Percentiles rank a stretch among this genome's conserved stretches.
Evolutionary conservation across 208 protist genomes (phyloP).

Genomic region (Trypanosoma scelopori): DNA sequence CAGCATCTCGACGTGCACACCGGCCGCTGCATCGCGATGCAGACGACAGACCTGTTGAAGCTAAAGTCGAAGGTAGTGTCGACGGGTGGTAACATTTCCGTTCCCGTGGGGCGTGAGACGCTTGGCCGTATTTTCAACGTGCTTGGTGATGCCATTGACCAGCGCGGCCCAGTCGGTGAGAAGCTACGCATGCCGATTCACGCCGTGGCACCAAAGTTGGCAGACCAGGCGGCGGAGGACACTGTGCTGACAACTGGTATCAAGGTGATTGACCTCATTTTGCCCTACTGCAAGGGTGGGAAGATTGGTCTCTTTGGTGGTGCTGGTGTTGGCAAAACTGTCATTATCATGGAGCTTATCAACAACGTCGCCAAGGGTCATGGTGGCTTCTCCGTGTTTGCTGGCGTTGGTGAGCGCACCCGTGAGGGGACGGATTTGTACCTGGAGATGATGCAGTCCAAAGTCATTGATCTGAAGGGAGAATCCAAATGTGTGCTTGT

Average conservation of each 20-base stretch:
- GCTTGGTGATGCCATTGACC: constrained; percentile 98
- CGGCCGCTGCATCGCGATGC: constrained; percentile 98
- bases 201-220: constrained; percentile 91
- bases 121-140: constrained; percentile 99
- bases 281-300: constrained; percentile 98
- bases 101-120: constrained; percentile 95
- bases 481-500: constrained; percentile 98
- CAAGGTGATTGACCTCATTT: constrained; percentile 98
- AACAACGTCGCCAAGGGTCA: constrained; percentile 99
- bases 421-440: constrained; percentile 98
- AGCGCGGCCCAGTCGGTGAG: constrained; percentile 94
- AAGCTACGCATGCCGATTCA: constrained; percentile 93
- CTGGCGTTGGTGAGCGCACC: constrained; percentile 98
- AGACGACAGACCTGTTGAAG: constrained; percentile 97
- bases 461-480: constrained; percentile 92
- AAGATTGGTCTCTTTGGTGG: constrained; percentile 99
- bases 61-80: constrained; percentile 94
- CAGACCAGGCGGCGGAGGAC: constrained; percentile 92
- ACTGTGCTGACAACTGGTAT: constrained; percentile 98
- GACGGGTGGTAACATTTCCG: constrained; percentile 94
- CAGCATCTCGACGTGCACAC: constrained; percentile 96
- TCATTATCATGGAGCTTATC: constrained; percentile 99
- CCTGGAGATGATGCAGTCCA: constrained; percentile 98
- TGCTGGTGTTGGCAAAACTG: constrained; percentile 98
- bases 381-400: constrained; percentile 99